phyloP scores from a whole-genome alignment of 2,329 filamentous ascomycete species.

The Aspergillus cejpii region DNA sequence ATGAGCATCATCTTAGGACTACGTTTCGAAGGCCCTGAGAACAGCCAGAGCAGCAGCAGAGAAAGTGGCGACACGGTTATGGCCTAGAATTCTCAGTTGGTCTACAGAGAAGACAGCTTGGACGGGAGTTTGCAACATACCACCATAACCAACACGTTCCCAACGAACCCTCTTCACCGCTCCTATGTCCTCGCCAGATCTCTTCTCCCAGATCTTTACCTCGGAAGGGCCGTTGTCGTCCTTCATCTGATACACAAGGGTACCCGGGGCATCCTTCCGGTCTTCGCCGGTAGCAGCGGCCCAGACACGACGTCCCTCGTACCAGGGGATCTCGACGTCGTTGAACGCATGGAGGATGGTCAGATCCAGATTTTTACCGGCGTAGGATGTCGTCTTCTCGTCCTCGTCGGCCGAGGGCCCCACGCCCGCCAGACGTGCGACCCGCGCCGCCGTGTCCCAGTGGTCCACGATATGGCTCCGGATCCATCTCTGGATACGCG shows the following conservation, averaged over 20 bases:
- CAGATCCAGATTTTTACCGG: slow-evolving; percentile 53
- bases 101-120: neutral
- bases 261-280: slow-evolving; percentile 22
- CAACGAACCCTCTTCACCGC: slow-evolving; percentile 38
- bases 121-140: slow-evolving; percentile 22
- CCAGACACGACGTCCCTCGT: slow-evolving; percentile 39
- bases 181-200: slow-evolving; percentile 8
- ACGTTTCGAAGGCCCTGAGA: slow-evolving; percentile 34
- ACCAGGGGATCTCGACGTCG: slow-evolving; percentile 75
- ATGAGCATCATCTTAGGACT: neutral
- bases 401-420: slow-evolving; percentile 31
- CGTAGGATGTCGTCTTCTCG: slow-evolving; percentile 49
- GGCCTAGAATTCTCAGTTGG: slow-evolving; percentile 24
- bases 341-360: slow-evolving; percentile 72
- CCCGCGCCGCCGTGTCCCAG: slow-evolving; percentile 66
- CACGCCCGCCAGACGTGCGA: slow-evolving; percentile 43
- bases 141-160: slow-evolving; percentile 41
- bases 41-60: slow-evolving; percentile 35
- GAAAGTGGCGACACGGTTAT: slow-evolving; percentile 39
- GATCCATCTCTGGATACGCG: slow-evolving; percentile 56
- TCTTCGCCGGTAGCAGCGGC: slow-evolving; percentile 30
- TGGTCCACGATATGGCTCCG: slow-evolving; percentile 63
- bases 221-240: slow-evolving; percentile 29
- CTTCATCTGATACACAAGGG: slow-evolving; percentile 24
- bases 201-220: slow-evolving; percentile 36